phyloP scores from a whole-genome alignment of 441 rosid species.

The Gossypium davidsonii region DNA sequence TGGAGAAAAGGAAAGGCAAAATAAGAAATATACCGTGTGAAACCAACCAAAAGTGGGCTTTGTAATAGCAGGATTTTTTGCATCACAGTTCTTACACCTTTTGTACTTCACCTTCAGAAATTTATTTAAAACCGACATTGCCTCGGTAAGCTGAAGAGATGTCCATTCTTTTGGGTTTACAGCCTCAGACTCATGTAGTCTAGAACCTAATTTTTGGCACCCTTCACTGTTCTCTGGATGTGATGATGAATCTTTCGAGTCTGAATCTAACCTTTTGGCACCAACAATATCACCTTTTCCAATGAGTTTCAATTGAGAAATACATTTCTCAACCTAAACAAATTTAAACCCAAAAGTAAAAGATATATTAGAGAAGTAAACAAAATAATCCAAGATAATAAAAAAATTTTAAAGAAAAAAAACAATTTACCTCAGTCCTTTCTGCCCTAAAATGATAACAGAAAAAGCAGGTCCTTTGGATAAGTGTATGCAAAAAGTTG shows the following conservation, averaged over 20 bases:
- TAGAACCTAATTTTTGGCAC: conserved; percentile 37
- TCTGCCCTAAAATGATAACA: conserved; percentile 55
- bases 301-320: conserved; percentile 68
- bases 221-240: conserved; percentile 34
- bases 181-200: conserved; percentile 24
- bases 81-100: conserved; percentile 48
- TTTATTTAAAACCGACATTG: conserved; percentile 44
- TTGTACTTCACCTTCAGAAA: conserved; percentile 43
- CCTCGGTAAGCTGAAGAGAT: conserved; percentile 79
- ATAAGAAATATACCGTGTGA: conserved; percentile 49
- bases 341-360: conserved; percentile 9
- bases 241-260: conserved; percentile 22
- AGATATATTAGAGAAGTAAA: conserved; percentile 1
- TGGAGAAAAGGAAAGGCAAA: conserved; percentile 1
- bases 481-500: conserved; percentile 46
- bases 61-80: conserved; percentile 37
- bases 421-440: conserved; percentile 36
- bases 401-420: neutral
- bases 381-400: conserved; percentile 2
- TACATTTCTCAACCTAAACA: conserved; percentile 48
- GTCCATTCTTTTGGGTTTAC: conserved; percentile 56
- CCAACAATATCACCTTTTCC: conserved; percentile 69
- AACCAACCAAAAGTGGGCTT: conserved; percentile 89
- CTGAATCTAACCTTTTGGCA: conserved; percentile 53
- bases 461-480: conserved; percentile 62